These are phyloP conservation scores for Aeschynomene evenia DNA, from an alignment of 306 rosid genomes.

Conservation along the genomic window DNA sequence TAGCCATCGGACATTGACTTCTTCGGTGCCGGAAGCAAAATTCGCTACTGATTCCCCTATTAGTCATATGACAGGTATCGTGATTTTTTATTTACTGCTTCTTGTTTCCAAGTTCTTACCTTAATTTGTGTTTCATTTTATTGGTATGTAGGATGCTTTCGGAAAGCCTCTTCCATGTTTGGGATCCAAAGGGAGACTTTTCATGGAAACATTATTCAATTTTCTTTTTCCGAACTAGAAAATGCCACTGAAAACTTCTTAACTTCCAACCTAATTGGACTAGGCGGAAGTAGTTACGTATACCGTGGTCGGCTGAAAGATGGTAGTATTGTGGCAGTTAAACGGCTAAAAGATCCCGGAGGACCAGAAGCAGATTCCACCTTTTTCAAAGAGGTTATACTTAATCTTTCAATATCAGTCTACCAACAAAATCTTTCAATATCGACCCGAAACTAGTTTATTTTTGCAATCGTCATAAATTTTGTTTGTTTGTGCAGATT, in stretches of 20 bases:
- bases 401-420: conserved; percentile 28
- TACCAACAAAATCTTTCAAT: conserved; percentile 26
- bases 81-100: background rate
- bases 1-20: conserved; percentile 48
- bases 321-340: conserved; percentile 74
- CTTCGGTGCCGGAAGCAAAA: conserved; percentile 58
- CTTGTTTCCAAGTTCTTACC: conserved; percentile 10
- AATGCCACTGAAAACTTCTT: conserved; percentile 77
- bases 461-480: background rate
- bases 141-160: conserved; percentile 72
- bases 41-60: conserved; percentile 45
- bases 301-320: conserved; percentile 76
- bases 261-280: conserved; percentile 77
- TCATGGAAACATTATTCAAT: conserved; percentile 65
- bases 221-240: conserved; percentile 81
- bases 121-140: background rate
- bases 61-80: conserved; percentile 54
- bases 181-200: conserved; percentile 52
- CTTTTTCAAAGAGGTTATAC: conserved; percentile 75
- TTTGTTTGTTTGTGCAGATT: conserved; percentile 55
- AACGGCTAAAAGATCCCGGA: conserved; percentile 70
- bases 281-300: conserved; percentile 94
- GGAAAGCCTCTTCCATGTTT: conserved; percentile 58
- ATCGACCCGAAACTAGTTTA: conserved; percentile 1
- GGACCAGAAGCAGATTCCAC: conserved; percentile 73